Conservation (phyloP, 768 basidiomycete species). For the Lepiota brunneoincarnata region DNA sequence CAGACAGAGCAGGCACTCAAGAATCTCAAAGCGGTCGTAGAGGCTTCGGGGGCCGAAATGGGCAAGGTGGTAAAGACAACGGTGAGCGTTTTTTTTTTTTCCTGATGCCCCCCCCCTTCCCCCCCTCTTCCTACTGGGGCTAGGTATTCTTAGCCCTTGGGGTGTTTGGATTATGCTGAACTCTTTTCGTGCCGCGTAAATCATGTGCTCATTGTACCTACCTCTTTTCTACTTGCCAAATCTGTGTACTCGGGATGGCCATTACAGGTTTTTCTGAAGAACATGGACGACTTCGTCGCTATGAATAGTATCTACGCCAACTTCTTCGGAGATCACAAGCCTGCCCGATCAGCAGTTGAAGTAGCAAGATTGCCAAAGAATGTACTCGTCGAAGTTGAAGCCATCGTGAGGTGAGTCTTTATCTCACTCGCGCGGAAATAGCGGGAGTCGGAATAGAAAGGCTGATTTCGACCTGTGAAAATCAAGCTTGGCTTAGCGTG, state of each 20-base stretch:
- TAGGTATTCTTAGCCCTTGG: neutral
- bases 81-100: constrained; percentile 40
- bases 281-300: constrained; percentile 84
- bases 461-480: constrained; percentile 2
- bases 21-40: constrained; percentile 82
- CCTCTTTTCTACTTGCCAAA: neutral
- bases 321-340: constrained; percentile 89
- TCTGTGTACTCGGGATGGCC: too few relatives aligned
- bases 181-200: neutral
- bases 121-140: neutral
- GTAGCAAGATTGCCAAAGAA: constrained; percentile 86
- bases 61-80: constrained; percentile 90
- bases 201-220: neutral
- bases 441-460: neutral
- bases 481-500: neutral
- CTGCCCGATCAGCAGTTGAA: constrained; percentile 91
- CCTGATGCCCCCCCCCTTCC: neutral
- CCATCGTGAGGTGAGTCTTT: constrained; percentile 65
- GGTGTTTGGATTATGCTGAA: too few relatives aligned
- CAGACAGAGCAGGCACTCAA: constrained; percentile 83
- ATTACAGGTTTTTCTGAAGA: constrained; percentile 82
- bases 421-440: neutral
- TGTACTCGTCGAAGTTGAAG: constrained; percentile 91
- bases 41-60: constrained; percentile 76
- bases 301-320: constrained; percentile 82